These are phyloP conservation scores for Agastache rugosa DNA, from an alignment of 257 asterid genomes.

Conservation along the genomic window DNA sequence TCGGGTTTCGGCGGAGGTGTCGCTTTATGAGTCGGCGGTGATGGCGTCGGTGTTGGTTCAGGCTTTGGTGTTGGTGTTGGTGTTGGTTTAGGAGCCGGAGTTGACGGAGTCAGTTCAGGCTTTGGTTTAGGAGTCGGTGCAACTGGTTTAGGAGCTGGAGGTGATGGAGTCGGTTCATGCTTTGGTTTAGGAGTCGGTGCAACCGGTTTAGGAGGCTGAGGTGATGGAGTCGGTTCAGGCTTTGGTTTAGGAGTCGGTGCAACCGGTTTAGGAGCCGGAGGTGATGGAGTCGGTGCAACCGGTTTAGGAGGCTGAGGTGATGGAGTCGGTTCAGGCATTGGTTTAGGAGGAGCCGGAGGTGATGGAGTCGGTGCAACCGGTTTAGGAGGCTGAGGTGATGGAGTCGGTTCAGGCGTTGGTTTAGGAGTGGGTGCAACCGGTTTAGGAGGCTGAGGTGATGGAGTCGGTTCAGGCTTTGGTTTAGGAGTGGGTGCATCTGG, in stretches of 20 bases:
- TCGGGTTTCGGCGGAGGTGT: background rate
- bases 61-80: constrained; percentile 6
- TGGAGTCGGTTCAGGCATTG: background rate
- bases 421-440: background rate
- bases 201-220: background rate
- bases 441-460: background rate
- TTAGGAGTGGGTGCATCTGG: background rate
- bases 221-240: background rate
- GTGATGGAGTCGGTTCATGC: background rate
- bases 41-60: background rate
- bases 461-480: background rate
- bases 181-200: constrained; percentile 9
- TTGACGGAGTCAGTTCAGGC: background rate
- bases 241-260: background rate
- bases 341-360: no score
- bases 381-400: background rate
- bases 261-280: background rate
- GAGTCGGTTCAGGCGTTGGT: background rate
- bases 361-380: background rate
- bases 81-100: background rate
- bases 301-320: background rate
- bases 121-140: constrained; percentile 9
- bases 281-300: background rate
- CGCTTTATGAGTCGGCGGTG: background rate
- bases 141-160: background rate